Evolutionary conservation across 139 green algal species (phyloP).

Genomic region (Parachlorella kessleri): DNA sequence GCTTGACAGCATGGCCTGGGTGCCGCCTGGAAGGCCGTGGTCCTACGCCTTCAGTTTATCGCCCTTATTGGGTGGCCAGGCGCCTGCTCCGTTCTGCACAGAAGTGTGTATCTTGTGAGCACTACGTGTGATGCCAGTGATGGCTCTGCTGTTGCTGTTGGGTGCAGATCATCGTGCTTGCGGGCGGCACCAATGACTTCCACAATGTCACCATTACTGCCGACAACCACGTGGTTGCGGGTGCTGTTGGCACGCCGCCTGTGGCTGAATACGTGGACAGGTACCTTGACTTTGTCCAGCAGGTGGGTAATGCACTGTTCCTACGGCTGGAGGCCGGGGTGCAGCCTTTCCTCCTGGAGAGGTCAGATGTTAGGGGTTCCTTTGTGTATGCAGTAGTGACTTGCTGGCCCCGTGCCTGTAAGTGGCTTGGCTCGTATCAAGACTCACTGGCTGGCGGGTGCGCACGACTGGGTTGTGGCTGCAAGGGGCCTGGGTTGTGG

Average conservation of each 20-base stretch:
- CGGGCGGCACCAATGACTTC: neutral
- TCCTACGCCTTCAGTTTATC: neutral
- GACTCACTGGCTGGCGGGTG: too few relatives aligned
- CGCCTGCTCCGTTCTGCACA: neutral
- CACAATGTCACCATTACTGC: neutral
- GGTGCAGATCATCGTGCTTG: neutral
- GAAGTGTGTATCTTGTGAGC: neutral
- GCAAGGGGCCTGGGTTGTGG: too few relatives aligned
- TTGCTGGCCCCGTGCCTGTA: too few relatives aligned
- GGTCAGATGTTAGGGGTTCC: too few relatives aligned
- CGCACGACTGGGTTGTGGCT: too few relatives aligned
- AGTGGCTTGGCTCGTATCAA: too few relatives aligned
- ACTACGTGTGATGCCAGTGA: neutral
- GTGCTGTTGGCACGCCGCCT: neutral
- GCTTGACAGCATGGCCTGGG: neutral
- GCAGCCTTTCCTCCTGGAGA: too few relatives aligned
- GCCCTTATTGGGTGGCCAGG: neutral
- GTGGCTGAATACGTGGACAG: neutral
- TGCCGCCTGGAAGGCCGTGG: neutral
- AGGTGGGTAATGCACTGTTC: too few relatives aligned
- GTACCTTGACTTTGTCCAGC: neutral
- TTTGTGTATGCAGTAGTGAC: too few relatives aligned
- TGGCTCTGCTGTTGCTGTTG: neutral
- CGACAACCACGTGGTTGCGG: neutral
- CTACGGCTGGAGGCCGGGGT: too few relatives aligned